Percentiles rank a stretch among this genome's conserved stretches.
These are phyloP conservation scores for Eutrema japonicum DNA, from an alignment of 345 rosid species.

Conservation along the genomic window DNA sequence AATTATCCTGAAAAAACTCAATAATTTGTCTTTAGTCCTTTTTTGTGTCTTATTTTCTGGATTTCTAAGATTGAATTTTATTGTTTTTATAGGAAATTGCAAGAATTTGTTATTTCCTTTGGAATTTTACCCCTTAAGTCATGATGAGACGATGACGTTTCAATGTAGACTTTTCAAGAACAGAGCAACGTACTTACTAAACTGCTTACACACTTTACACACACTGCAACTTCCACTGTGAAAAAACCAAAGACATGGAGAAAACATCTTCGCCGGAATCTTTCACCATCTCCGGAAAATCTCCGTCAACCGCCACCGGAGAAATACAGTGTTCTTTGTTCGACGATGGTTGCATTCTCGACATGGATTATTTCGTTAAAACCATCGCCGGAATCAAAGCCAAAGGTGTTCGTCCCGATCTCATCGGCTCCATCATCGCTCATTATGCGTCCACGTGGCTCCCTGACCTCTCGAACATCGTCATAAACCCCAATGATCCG, in stretches of 20 bases:
- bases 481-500: slow-evolving; percentile 21
- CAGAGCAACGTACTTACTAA: slow-evolving; percentile 2
- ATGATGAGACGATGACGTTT: slow-evolving; percentile 43
- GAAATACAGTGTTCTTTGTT: slow-evolving; percentile 49
- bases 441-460: slow-evolving; percentile 91
- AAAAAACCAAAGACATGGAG: slow-evolving; percentile 47
- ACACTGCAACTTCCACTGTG: neutral
- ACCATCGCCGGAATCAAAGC: slow-evolving; percentile 73
- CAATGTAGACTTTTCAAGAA: slow-evolving; percentile 36
- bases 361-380: slow-evolving; percentile 80
- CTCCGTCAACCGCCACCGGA: slow-evolving; percentile 44
- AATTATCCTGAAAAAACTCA: neutral
- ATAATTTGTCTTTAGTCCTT: neutral
- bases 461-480: slow-evolving; percentile 62
- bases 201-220: slow-evolving; percentile 12
- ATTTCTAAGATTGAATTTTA: slow-evolving; percentile 13
- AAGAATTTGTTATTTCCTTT: slow-evolving; percentile 39
- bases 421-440: slow-evolving; percentile 77
- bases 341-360: slow-evolving; percentile 75
- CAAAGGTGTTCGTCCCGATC: slow-evolving; percentile 79
- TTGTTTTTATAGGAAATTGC: slow-evolving; percentile 36
- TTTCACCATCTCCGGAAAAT: slow-evolving; percentile 43
- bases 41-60: neutral
- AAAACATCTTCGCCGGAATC: slow-evolving; percentile 49
- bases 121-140: slow-evolving; percentile 20